Base-by-base conservation (phyloP, 2,329 filamentous ascomycete species). In the Colletotrichum eleusines region DNA sequence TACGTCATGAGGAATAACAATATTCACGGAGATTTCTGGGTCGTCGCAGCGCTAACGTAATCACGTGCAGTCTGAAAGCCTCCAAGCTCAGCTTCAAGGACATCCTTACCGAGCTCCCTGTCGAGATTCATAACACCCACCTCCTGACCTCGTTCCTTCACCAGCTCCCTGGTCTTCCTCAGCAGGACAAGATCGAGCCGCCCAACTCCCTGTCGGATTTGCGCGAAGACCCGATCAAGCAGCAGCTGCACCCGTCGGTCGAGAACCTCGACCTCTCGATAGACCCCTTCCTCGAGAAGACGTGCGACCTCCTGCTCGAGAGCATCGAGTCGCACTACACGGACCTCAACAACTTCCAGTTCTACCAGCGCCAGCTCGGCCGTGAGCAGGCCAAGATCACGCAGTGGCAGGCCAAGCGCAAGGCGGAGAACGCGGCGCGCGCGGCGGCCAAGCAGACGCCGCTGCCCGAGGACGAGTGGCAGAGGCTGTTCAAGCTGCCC, bases 321-420 rank as follows among this genome's bases (percentile, higher is more conserved):
- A 94, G 92, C 86, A 97, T 99, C 81, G 96, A 99, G 87, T 92
- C 92, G 66, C 96, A 99, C 87, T 96, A 98, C 85, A 97, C 95
- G 72, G 96, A 99, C 84, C 92, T 97, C 81, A 98, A 98, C 90
- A 99, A 99, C 89, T 96, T 97, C 86, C 95, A 98, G 83, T 90
- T 89, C 88, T 98, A 98, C 87, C 94, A 98, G 85, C 90, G 96
- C 78, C 94, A 97, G 79, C 88, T 98, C 69, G 92, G 91, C 64
- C 93, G 96, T 76, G 96, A 99, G 86, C 96, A 99, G 85, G 85
- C 92, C 78, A 99, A 98, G 89, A 98, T 99, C 77, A 91, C 93
- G 66, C 92, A 94, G 75, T 99, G 96, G 96, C 95, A 98, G 85
- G 85, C 91, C 73, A 98, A 99, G 90, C 92, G 96, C 80, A 97